These are phyloP conservation scores for Saccharomyces paradoxus DNA, from an alignment of 805 yeast species.

Conservation along the genomic window DNA sequence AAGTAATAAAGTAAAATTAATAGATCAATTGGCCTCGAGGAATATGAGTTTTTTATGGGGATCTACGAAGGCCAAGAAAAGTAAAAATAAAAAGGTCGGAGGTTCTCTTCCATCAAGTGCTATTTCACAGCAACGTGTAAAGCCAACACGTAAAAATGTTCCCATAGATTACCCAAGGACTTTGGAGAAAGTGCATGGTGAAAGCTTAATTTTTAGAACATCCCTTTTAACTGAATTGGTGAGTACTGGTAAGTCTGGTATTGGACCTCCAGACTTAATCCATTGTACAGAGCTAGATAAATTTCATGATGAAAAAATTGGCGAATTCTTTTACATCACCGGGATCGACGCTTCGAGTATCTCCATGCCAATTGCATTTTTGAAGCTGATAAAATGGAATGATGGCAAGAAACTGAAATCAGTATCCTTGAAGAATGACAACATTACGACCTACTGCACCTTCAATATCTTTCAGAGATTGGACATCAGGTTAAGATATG, in stretches of 20 bases:
- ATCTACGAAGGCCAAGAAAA: neutral
- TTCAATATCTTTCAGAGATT: constrained; percentile 64
- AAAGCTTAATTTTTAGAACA: constrained; percentile 24
- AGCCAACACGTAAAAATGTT: neutral
- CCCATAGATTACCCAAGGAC: constrained; percentile 21
- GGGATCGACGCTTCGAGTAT: constrained; percentile 42
- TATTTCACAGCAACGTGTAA: neutral
- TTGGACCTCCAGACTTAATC: constrained; percentile 69
- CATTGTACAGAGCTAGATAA: constrained; percentile 36
- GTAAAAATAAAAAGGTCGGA: neutral
- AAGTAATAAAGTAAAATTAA: neutral
- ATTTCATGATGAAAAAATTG: constrained; percentile 38
- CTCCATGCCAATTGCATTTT: constrained; percentile 41
- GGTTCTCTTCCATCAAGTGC: neutral
- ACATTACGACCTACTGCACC: constrained; percentile 43
- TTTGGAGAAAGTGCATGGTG: constrained; percentile 26
- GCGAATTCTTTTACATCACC: constrained; percentile 41
- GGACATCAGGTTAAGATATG: constrained; percentile 61
- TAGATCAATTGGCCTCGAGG: neutral
- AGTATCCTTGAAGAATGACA: constrained; percentile 11
- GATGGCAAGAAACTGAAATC: constrained; percentile 6
- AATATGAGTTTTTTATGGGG: neutral
- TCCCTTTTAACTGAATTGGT: constrained; percentile 14
- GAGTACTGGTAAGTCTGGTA: constrained; percentile 27
- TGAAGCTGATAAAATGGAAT: constrained; percentile 32